Evolutionary conservation across 805 yeast species (phyloP), one percentile per base, ranked within the genome.

Genomic region (Zygosaccharomyces rouxii): DNA sequence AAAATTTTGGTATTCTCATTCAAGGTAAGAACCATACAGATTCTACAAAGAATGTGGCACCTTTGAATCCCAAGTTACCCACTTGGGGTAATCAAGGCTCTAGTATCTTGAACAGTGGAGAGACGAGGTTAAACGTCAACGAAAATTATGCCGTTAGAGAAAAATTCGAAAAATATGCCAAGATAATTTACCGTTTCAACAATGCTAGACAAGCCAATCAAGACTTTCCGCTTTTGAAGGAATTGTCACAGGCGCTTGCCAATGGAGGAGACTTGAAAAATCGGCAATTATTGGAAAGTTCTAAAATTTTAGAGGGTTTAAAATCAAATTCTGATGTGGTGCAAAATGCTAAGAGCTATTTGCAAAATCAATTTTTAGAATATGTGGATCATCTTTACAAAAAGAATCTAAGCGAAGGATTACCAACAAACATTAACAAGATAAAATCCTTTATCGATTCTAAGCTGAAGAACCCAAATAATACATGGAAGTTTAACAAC

Each of bases 281-380:
- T 3, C 83, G 78, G 58, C 95, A 86, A 64, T 67, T 89, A 45
- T 72, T 78, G 42, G 95, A 87, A 56, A 74, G 84, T 16, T 89
- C 94, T 89, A 73, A 77, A 48, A 81, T 88, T 39, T 64, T 89
- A 49, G 73, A 68, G 48, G 70, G 58, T 67, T 70, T 64, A 55
- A 71, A 54, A 35, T 39, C 35, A 11, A 37, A 43, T 44, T 71
- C 71, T 42, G 66, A 69, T 48, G 75, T 85, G 35, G 77, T 80
- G 3, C 56, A 64, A 11, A 82, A 78, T 50, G 77, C 94, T 13
- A 79, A 77, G 56, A 55, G 64, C 10, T 83, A 78, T 57, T 72
- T 92, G 53, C 95, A 94, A 63, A 63, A 67, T 7, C 97, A 92
- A 66, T 92, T 89, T 67, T 78, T 79, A 59, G 83, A 79, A 38